Evolutionary conservation across 371 early-diverging fungal species (phyloP), one percentile per base, ranked within the genome.

Genomic region (Mucor mucedo): DNA sequence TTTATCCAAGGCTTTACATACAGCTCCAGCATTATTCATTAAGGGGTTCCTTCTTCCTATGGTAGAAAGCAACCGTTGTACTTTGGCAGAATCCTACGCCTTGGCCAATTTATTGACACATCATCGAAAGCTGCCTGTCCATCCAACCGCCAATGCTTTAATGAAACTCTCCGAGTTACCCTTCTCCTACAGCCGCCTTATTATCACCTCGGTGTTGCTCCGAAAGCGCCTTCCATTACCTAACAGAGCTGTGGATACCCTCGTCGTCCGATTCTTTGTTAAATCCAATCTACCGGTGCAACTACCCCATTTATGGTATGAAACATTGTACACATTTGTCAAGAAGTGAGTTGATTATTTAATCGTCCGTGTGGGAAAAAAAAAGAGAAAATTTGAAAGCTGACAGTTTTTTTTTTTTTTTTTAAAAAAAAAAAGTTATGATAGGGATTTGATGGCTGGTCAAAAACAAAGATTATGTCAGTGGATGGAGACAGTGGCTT

Each of bases 11-110:
- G 86, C 91, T 2, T 77, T 98, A 11, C n/a, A 41, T 5, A 96
- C 94, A 81, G 95, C 95, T 77, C 96, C 96, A 16, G 91, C 93
- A 8, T 95, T 97, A 5, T 98, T 97, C 72, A 95, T 96, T 85
- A 97, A 97, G 82, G 98, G 98, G 29, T 83, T 97, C 55, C 65
- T 98, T 60, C 89, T 98, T 62, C 98, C 99, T 6, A 78, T 98
- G 13, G 95, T 94, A 72, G 96, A 97, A 66, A 86, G 84, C 2
- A 89, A 81, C 6, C 97, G 96, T 74, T 95, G 97, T 13, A 80
- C 96, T 53, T 84, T 93, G 67, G 98, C 98, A 79, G 97, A 98
- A 10, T 92, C 91, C 30, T 21, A 1, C 21, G 21, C 21, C 35
- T 35, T 35, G 35, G 21, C 21, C 1, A 21, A 21, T 21, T 1